These are phyloP conservation scores for Candida coleopterorum DNA, from an alignment of 805 yeast species.

Conservation along the genomic window DNA sequence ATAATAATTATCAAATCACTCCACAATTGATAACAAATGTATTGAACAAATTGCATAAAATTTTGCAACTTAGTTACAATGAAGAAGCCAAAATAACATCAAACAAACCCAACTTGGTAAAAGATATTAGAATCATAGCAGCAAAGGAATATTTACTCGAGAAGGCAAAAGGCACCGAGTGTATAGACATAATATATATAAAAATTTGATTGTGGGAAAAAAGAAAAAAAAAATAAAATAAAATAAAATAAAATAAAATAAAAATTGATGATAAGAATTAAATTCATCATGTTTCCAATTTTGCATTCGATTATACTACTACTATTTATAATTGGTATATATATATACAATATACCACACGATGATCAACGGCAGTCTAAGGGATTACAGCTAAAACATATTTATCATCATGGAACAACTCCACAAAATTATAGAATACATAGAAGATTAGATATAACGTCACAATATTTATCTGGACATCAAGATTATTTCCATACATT, in stretches of 20 bases:
- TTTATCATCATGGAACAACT: slow-evolving; percentile 59
- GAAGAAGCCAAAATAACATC: slow-evolving; percentile 14
- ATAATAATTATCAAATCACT: slow-evolving; percentile 17
- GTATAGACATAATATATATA: background rate
- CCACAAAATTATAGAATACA: slow-evolving; percentile 34
- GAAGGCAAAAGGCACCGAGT: slow-evolving; percentile 2
- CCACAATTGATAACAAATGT: slow-evolving; percentile 23
- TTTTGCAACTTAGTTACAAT: slow-evolving; percentile 25
- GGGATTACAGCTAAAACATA: slow-evolving; percentile 44
- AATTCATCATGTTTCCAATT: background rate
- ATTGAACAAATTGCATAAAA: slow-evolving; percentile 22
- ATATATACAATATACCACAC: background rate
- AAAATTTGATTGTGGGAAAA: background rate
- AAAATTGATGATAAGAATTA: background rate
- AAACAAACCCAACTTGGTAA: slow-evolving; percentile 16
- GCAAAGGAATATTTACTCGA: slow-evolving; percentile 27
- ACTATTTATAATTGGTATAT: background rate
- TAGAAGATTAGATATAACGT: slow-evolving; percentile 48
- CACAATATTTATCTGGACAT: slow-evolving; percentile 25
- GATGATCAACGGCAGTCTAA: no score
- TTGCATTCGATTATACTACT: background rate
- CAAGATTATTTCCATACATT: slow-evolving; percentile 4
- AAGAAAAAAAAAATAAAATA: no score
- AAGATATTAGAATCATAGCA: slow-evolving; percentile 32
- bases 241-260: no score